These are phyloP conservation scores for Carex myosuroides DNA, from an alignment of 176 grass and related monocot species.

Conservation along the genomic window DNA sequence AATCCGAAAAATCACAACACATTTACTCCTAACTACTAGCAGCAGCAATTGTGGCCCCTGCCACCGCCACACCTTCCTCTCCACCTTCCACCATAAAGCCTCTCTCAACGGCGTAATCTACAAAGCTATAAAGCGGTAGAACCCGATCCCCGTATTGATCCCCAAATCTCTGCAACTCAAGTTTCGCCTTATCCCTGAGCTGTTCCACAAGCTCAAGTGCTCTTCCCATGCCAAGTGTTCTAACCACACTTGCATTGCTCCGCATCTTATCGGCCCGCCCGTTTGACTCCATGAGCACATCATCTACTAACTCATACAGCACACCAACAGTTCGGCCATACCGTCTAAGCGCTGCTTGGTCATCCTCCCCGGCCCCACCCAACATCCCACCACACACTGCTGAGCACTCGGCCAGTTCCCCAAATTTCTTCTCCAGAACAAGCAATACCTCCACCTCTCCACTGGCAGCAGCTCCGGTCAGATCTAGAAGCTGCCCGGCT, in stretches of 20 bases:
- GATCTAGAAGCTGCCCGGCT: conserved; percentile 72
- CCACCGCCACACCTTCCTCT: background rate
- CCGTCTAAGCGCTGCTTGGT: conserved; percentile 50
- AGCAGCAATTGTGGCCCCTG: background rate
- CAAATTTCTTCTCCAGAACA: conserved; percentile 88
- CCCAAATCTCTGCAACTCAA: conserved; percentile 47
- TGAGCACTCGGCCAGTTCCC: conserved; percentile 85
- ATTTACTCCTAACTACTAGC: conserved; percentile 3
- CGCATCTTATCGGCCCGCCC: conserved; percentile 56
- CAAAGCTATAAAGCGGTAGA: conserved; percentile 70
- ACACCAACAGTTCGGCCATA: conserved; percentile 84
- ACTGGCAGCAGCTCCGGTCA: conserved; percentile 46
- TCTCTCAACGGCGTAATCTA: conserved; percentile 82
- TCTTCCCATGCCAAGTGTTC: conserved; percentile 53
- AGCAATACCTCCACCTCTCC: conserved; percentile 69
- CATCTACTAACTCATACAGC: conserved; percentile 79
- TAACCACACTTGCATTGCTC: conserved; percentile 65
- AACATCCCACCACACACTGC: conserved; percentile 87
- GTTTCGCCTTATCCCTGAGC: conserved; percentile 70
- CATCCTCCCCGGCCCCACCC: conserved; percentile 49
- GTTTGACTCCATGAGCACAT: conserved; percentile 62
- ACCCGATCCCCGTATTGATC: conserved; percentile 62
- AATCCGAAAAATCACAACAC: background rate
- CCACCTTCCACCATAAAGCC: conserved; percentile 54
- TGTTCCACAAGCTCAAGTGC: conserved; percentile 68